Evolutionary conservation across 2,329 filamentous ascomycete species (phyloP), one percentile per base, ranked within the genome.

Genomic region (Sphaerostilbella broomeana): DNA sequence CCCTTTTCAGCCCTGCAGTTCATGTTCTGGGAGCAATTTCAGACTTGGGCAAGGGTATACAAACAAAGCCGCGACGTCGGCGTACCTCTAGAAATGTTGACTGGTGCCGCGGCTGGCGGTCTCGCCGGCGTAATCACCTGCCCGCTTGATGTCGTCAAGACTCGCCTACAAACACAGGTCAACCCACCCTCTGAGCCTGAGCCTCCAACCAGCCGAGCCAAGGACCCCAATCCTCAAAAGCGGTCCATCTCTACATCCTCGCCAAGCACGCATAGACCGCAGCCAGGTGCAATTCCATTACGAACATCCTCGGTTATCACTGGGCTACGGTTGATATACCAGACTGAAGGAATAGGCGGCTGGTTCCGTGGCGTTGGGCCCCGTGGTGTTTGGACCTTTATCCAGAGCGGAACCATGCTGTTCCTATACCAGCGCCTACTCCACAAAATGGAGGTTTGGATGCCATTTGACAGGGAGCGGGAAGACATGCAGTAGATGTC

Each of bases 1-100:
- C 92, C 92, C 2, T 98, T 95, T 58, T 97, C 90, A 0, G 92
- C 92, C 1, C 67, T 98, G 9, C 92, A 98, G 57, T 97, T 98
- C 63, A 90, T 94, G 54, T 95, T 98, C 59, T 98, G 95, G 69
- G 92, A 98, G 62, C 86, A 97, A 61, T 89, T 89, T 58, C 86
- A 89, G 54, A 78, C 73, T 31, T 77, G 86, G 72, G 89, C 92
- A 1, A 84, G 84, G 55, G 62, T 78, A 38, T 94, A 84, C 72
- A 81, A 84, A 56, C 78, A 83, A 22, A 84, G 81, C 46, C 77
- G 82, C 42, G 86, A 95, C 43, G 94, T 98, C 38, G 92, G 92
- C 1, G 64, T 94, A 22, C 73, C 80, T 1, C 62, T 97, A 25
- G 92, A 98, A 59, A 82, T 97, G 17, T 62, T 94, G 11, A 98